Base-by-base conservation (phyloP, 2,329 filamentous ascomycete genomes). In the Fusarium sp. region DNA sequence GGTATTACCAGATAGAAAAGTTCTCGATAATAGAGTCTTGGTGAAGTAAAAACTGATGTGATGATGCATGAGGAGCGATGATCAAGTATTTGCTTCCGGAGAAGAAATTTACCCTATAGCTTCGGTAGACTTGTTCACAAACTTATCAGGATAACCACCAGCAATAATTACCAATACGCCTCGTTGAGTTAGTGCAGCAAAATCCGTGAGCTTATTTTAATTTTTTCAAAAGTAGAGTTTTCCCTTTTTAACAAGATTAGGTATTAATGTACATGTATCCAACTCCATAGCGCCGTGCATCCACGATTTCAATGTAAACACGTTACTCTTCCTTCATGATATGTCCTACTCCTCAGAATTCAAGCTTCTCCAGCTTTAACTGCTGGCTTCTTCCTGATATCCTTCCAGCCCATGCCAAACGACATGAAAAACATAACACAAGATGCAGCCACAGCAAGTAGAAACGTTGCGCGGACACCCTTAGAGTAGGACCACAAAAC, bases 371-470 rank as follows among this genome's bases (percentile, higher is more conserved):
- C 62, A 17, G 47, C 32, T 12, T 53, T 47, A 4, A 26, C 48
- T 28, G 51, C 42, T 7, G 67, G 55, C 65, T 77, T 78, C 67
- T 80, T 79, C 32, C 82, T 78, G 34, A 84, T 75, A 64, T 81
- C 80, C 12, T 77, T 78, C 77, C 81, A 84, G 0, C 83, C 83
- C 68, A 85, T 78, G 0, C 82, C 83, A 68, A 78, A 81, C 1
- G 76, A 72, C 2, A 77, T 71, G 1, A 80, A 23, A 21, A 83
- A 77, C 34, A 72, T 68, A 4, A 50, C 62, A 12, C 62, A 72
- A 4, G 74, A 73, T n/a, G 77, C 50, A 0, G 73, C 79, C 2
- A 77, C 73, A 7, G 76, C 74, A 21, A 73, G 67, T 34, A 75
- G 73, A 46, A 78, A 77, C 2, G 73, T 73, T 6, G 64, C 58